A percentile compares a stretch with the other conserved stretches of the same genome.
Conservation (phyloP, 2,329 filamentous ascomycete species). For the Colletotrichum sp. region DNA sequence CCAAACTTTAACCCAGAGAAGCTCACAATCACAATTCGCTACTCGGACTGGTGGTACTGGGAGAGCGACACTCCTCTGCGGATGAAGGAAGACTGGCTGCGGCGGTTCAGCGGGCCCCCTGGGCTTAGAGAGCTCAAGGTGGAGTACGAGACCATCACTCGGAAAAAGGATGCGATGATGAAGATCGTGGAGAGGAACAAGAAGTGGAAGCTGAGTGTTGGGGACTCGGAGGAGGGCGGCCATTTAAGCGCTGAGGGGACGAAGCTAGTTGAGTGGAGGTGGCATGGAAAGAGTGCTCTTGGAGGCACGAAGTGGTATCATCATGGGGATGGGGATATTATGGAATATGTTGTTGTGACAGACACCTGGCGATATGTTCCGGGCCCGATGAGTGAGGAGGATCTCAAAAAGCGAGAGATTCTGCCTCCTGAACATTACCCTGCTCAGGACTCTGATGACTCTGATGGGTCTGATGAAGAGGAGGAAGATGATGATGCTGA, state of each 20-base stretch:
- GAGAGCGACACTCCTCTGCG: constrained; percentile 38
- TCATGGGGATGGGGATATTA: background rate
- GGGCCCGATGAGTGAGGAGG: background rate
- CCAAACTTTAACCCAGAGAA: constrained; percentile 35
- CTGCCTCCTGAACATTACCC: background rate
- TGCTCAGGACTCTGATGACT: background rate
- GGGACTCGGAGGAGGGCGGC: background rate
- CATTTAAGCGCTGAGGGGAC: constrained; percentile 2
- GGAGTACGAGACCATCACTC: constrained; percentile 52
- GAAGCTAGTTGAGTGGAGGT: background rate
- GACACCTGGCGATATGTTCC: constrained; percentile 6
- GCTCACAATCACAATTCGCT: constrained; percentile 51
- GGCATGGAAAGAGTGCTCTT: background rate
- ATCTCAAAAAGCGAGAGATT: background rate
- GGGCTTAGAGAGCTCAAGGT: constrained; percentile 44
- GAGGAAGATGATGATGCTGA: background rate
- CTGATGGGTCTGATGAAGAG: background rate
- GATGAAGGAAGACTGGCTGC: constrained; percentile 42
- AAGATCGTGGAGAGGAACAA: constrained; percentile 38
- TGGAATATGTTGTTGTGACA: constrained; percentile 12
- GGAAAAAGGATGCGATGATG: constrained; percentile 49
- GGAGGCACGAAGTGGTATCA: background rate
- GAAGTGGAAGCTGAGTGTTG: background rate
- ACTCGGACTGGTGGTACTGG: constrained; percentile 56
- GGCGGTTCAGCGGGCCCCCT: constrained; percentile 23